Evolutionary conservation across 441 rosid genomes (phyloP).

Genomic region (Pelargonium fulgidum): DNA sequence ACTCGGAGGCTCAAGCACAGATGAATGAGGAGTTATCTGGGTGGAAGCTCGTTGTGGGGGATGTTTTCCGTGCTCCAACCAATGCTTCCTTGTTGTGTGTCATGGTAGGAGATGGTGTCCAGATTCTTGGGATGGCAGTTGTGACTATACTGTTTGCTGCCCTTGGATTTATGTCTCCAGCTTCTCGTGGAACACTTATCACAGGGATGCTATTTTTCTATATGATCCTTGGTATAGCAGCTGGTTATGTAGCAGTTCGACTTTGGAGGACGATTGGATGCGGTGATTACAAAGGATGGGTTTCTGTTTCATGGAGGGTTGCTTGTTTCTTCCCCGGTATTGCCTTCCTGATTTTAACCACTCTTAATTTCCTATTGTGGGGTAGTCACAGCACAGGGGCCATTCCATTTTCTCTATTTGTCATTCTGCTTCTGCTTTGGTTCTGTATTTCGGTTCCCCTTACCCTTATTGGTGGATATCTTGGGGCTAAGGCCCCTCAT

Average conservation of each 20-base stretch:
- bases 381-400: constrained; percentile 74
- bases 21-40: constrained; percentile 78
- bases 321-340: constrained; percentile 83
- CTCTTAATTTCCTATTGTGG: constrained; percentile 60
- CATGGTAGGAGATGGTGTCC: constrained; percentile 77
- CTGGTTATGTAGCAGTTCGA: constrained; percentile 70
- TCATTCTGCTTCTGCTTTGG: constrained; percentile 53
- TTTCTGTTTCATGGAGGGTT: constrained; percentile 59
- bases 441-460: constrained; percentile 77
- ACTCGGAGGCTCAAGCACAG: constrained; percentile 68
- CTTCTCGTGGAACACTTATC: constrained; percentile 64
- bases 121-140: constrained; percentile 67
- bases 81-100: constrained; percentile 57
- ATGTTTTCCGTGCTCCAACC: constrained; percentile 67
- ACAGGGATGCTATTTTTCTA: constrained; percentile 69
- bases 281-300: constrained; percentile 65
- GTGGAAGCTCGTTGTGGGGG: constrained; percentile 79
- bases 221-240: constrained; percentile 64
- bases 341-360: constrained; percentile 48
- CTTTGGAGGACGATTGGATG: constrained; percentile 66
- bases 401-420: constrained; percentile 56
- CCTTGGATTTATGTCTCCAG: constrained; percentile 72
- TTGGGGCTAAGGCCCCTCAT: constrained; percentile 64
- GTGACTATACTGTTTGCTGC: constrained; percentile 69
- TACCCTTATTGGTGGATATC: constrained; percentile 66